Conservation (phyloP, 495 filamentous ascomycete genomes). For the Letharia columbiana region DNA sequence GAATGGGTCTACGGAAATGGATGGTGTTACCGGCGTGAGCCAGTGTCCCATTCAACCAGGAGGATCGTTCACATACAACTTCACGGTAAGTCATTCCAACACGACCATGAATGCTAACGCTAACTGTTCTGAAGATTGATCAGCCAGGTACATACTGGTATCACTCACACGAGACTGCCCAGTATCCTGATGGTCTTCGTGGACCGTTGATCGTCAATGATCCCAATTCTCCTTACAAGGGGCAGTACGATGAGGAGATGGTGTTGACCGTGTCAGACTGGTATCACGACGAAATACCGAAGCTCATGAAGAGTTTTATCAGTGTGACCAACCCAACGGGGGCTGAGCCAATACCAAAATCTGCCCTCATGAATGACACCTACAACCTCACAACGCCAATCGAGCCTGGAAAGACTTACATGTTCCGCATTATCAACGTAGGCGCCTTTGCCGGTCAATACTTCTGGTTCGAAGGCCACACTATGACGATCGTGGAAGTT, state of each 20-base stretch:
- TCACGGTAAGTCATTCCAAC: constrained; percentile 45
- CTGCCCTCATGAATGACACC: constrained; percentile 61
- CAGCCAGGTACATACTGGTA: constrained; percentile 84
- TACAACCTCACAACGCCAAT: constrained; percentile 37
- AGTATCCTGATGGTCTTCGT: constrained; percentile 74
- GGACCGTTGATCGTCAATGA: constrained; percentile 69
- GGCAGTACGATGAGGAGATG: constrained; percentile 60
- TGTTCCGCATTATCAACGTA: constrained; percentile 62
- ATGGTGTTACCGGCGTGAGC: constrained; percentile 52
- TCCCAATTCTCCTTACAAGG: constrained; percentile 51
- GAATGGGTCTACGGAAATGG: constrained; percentile 56
- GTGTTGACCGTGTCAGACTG: constrained; percentile 58
- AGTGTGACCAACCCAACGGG: constrained; percentile 43
- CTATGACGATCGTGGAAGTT: constrained; percentile 58
- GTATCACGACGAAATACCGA: constrained; percentile 44
- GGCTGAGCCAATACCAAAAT: constrained; percentile 57
- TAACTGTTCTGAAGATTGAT: constrained; percentile 40
- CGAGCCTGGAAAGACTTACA: constrained; percentile 47
- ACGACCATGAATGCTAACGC: not conserved
- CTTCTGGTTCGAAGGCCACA: constrained; percentile 46
- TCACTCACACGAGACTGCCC: constrained; percentile 62
- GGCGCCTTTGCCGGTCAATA: constrained; percentile 39
- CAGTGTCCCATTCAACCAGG: constrained; percentile 59
- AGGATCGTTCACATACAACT: constrained; percentile 58
- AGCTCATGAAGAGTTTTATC: constrained; percentile 48